A percentile compares a stretch with the other conserved stretches of the same genome.
These are phyloP conservation scores for Epichloe typhina DNA, from an alignment of 2,329 filamentous ascomycete species.

Conservation along the genomic window DNA sequence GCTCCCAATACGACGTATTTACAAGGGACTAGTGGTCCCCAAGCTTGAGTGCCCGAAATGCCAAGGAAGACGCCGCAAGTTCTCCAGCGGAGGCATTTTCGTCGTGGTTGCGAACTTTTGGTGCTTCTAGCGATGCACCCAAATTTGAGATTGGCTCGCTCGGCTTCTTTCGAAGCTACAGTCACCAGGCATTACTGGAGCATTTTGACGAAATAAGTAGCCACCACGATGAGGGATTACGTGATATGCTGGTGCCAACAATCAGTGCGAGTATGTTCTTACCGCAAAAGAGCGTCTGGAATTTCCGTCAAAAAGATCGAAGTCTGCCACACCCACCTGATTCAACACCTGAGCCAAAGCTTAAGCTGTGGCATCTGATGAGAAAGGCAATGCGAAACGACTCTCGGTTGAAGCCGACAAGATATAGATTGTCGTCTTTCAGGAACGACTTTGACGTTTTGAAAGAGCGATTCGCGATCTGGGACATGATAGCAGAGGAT, in stretches of 20 bases:
- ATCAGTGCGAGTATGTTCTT: slow-evolving; percentile 40
- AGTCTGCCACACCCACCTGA: slow-evolving; percentile 12
- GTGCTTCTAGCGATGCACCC: slow-evolving; percentile 36
- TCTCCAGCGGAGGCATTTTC: slow-evolving; percentile 17
- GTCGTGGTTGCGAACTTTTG: slow-evolving; percentile 25
- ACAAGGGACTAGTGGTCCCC: slow-evolving; percentile 4
- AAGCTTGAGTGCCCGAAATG: neutral
- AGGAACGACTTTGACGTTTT: slow-evolving; percentile 10
- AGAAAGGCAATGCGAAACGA: slow-evolving; percentile 8
- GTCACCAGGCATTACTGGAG: slow-evolving; percentile 34
- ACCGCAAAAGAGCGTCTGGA: slow-evolving; percentile 36
- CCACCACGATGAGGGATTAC: slow-evolving; percentile 33
- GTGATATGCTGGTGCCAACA: slow-evolving; percentile 38
- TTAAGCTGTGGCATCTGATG: slow-evolving; percentile 6
- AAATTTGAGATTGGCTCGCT: slow-evolving; percentile 42
- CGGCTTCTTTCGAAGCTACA: slow-evolving; percentile 34
- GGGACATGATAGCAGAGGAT: slow-evolving; percentile 25
- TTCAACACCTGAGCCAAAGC: slow-evolving; percentile 13
- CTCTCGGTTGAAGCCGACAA: slow-evolving; percentile 7
- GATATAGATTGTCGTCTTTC: neutral
- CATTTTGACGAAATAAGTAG: slow-evolving; percentile 35
- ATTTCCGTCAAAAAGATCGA: slow-evolving; percentile 26
- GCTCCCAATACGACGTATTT: neutral
- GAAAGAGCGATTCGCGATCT: slow-evolving; percentile 19
- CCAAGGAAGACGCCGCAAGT: slow-evolving; percentile 8